phyloP scores from a whole-genome alignment of 768 basidiomycete genomes.

The Boletellus ananas region DNA sequence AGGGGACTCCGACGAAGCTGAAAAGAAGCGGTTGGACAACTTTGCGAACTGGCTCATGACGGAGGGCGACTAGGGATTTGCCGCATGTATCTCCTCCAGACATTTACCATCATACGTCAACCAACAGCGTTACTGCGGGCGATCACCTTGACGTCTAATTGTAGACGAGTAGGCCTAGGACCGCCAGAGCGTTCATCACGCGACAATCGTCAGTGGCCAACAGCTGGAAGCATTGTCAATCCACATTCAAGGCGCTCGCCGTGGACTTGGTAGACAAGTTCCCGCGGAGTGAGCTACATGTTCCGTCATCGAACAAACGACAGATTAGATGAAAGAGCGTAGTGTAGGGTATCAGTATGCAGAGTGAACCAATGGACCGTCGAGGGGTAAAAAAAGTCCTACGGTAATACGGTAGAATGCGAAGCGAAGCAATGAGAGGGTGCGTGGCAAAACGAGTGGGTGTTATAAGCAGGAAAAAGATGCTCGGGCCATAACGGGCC shows the following conservation, averaged over 20 bases:
- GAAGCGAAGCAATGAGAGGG: neutral
- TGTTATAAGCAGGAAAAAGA: neutral
- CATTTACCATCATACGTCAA: neutral
- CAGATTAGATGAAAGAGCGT: conserved; percentile 3
- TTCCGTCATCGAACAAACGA: neutral
- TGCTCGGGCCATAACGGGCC: conserved; percentile 1
- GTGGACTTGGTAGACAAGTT: neutral
- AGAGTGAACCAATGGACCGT: neutral
- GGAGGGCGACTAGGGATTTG: conserved; percentile 56
- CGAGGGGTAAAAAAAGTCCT: neutral
- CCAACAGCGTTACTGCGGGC: neutral
- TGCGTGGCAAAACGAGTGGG: conserved; percentile 15
- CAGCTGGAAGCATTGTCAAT: too few species aligned
- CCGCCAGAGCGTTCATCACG: too few species aligned
- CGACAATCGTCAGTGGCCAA: too few species aligned
- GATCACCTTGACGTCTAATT: too few species aligned
- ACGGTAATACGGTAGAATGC: too few species aligned
- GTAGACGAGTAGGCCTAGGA: too few species aligned
- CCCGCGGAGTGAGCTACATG: neutral
- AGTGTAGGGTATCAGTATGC: conserved; percentile 5
- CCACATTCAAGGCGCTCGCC: too few species aligned
- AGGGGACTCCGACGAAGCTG: conserved; percentile 66
- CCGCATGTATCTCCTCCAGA: conserved; percentile 3
- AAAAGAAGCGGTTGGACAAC: conserved; percentile 81
- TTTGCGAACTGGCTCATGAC: conserved; percentile 86